phyloP scores from a whole-genome alignment of 768 basidiomycete genomes.

The Suillus hirtellus region DNA sequence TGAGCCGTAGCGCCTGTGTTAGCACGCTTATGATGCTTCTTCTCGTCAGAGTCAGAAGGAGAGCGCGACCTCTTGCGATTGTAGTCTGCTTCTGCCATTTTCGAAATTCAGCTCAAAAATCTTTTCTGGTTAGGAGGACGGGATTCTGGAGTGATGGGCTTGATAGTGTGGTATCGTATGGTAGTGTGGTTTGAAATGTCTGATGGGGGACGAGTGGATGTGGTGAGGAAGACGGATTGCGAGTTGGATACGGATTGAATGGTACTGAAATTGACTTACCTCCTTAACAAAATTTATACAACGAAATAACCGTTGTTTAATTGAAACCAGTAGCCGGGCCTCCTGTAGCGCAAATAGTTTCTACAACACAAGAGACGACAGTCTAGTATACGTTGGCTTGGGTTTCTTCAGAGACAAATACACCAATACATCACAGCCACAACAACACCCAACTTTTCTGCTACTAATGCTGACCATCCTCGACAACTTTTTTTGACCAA shows the following conservation, averaged over 20 bases:
- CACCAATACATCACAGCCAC: constrained; percentile 9
- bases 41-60: constrained; percentile 76
- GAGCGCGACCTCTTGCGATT: constrained; percentile 88
- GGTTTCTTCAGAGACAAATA: constrained; percentile 9
- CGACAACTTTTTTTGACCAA: constrained; percentile 55
- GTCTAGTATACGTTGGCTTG: neutral
- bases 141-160: constrained; percentile 43
- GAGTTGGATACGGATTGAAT: constrained; percentile 47
- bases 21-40: constrained; percentile 80
- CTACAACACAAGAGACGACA: constrained; percentile 2
- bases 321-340: neutral
- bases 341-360: neutral
- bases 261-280: constrained; percentile 37
- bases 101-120: constrained; percentile 52
- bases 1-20: constrained; percentile 71
- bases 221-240: constrained; percentile 59
- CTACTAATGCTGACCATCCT: neutral
- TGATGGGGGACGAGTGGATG: constrained; percentile 54
- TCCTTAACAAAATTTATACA: constrained; percentile 11
- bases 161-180: constrained; percentile 42
- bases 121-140: constrained; percentile 32
- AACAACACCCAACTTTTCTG: neutral
- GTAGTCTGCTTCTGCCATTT: constrained; percentile 84
- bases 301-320: neutral
- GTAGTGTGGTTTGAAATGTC: constrained; percentile 45